Base-by-base conservation (phyloP, 2,329 filamentous ascomycete species). In the Ceratocystis albifundus region DNA sequence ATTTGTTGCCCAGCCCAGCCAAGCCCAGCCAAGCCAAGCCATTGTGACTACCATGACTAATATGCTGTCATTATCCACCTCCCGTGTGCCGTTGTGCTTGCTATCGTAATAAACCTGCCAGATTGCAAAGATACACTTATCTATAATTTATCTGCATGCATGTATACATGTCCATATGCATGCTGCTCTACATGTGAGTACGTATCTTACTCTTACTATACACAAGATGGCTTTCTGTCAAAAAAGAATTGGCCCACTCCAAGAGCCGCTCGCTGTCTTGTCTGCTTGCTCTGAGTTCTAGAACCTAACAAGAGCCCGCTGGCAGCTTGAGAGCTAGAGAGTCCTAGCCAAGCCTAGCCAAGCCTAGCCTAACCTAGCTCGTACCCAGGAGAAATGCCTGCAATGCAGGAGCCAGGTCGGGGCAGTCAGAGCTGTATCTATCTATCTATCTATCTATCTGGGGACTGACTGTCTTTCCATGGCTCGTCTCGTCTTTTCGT, bases 401-500 rank as follows among this genome's bases (percentile, higher is more conserved):
- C 32, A 59, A 59, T 12, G 36, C 53, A 59, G 53, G 25, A 22
- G 50, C 53, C 28, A 32, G 32, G 0, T 32, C 53, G n/a, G n/a
- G n/a, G n/a, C n/a, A n/a, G n/a, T n/a, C n/a, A n/a, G n/a, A 28
- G 2, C 8, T 57, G 53, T 1, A 20, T 32, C 17, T 20, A n/a
- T n/a, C n/a, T n/a, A n/a, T n/a, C n/a, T n/a, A n/a, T n/a, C n/a
- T n/a, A n/a, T n/a, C n/a, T n/a, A n/a, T n/a, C n/a, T 22, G 20
- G 12, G 50, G 4, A 8, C 50, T 22, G 4, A 8, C 50, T 22
- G 20, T 55, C 17, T 59, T 59, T 32, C 53, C 53, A 32, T 59
- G 36, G 53, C 53, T 59, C 53, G 53, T 59, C 53, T 59, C 25
- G 53, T 30, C 53, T 25, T 59, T 28, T 57, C 25, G 53, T 28